Percentiles rank a stretch among this genome's conserved stretches.
Evolutionary conservation across 805 yeast species (phyloP).

Genomic region (Lachancea nothofagi): DNA sequence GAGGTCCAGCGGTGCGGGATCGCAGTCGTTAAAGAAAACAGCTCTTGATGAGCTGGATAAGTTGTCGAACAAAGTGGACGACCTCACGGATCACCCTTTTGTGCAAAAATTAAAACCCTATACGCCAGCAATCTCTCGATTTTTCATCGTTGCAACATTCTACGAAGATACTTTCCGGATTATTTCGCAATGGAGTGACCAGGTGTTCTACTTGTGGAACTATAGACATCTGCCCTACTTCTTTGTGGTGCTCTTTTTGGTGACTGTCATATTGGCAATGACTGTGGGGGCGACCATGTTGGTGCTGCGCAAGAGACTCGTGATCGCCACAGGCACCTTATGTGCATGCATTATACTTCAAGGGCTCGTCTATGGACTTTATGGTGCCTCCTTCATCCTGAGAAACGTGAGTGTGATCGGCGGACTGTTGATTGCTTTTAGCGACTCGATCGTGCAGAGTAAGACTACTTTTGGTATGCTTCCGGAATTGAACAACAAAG

Average conservation of each 20-base stretch:
- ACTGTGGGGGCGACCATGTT: conserved; percentile 63
- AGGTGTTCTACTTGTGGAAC: conserved; percentile 74
- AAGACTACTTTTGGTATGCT: conserved; percentile 46
- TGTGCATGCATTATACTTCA: conserved; percentile 70
- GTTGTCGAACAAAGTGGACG: conserved; percentile 50
- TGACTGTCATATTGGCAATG: conserved; percentile 65
- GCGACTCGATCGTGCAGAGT: conserved; percentile 79
- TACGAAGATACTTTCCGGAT: conserved; percentile 85
- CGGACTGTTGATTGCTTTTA: conserved; percentile 79
- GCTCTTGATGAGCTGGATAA: conserved; percentile 40
- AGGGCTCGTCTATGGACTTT: conserved; percentile 82
- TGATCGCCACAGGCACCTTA: conserved; percentile 64
- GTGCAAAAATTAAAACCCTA: conserved; percentile 53
- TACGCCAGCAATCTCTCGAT: conserved; percentile 83
- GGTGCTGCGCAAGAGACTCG: conserved; percentile 60
- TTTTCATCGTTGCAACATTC: conserved; percentile 88
- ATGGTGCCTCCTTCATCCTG: conserved; percentile 76
- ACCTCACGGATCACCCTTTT: conserved; percentile 43
- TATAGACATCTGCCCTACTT: conserved; percentile 75
- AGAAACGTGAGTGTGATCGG: conserved; percentile 90
- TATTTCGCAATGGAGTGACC: conserved; percentile 83
- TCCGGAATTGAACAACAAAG: conserved; percentile 58
- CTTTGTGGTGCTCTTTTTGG: conserved; percentile 67
- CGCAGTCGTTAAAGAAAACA: conserved; percentile 1
- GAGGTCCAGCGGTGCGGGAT: conserved; percentile 1